These are phyloP conservation scores for Linaria vulgaris DNA, from an alignment of 257 asterid species.

Conservation along the genomic window DNA sequence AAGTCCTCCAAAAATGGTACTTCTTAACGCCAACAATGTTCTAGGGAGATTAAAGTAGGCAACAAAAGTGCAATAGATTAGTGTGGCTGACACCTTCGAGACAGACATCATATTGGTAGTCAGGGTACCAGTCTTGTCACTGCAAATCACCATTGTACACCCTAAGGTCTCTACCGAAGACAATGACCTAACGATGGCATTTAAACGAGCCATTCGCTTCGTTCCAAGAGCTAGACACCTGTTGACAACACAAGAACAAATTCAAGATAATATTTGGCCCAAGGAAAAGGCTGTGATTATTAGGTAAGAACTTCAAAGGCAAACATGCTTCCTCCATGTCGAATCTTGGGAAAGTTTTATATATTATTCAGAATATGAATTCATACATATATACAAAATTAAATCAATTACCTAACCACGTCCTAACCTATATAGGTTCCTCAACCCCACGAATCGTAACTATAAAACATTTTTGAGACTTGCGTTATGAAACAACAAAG, in stretches of 20 bases:
- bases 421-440: too few species aligned
- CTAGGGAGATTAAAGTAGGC: conserved; percentile 12
- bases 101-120: conserved; percentile 99
- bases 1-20: neutral
- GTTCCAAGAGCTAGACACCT: conserved; percentile 99
- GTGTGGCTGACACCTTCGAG: conserved; percentile 61
- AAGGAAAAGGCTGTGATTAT: neutral
- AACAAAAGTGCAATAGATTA: conserved; percentile 15
- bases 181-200: conserved; percentile 97
- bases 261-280: neutral
- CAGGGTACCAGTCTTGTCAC: conserved; percentile 99
- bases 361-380: too few species aligned
- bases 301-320: conserved; percentile 12
- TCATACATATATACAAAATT: too few species aligned
- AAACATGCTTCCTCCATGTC: conserved; percentile 15
- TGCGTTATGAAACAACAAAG: conserved; percentile 15
- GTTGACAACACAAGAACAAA: conserved; percentile 22
- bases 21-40: conserved; percentile 13
- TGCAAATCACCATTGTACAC: conserved; percentile 99
- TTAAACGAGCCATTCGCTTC: conserved; percentile 96
- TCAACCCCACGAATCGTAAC: too few species aligned
- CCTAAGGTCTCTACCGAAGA: conserved; percentile 99
- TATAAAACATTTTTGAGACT: neutral
- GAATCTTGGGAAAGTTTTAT: too few species aligned
- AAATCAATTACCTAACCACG: too few species aligned